Conservation (phyloP, 1,284 basidiomycete genomes). For the Apiotrichum montevideense region DNA sequence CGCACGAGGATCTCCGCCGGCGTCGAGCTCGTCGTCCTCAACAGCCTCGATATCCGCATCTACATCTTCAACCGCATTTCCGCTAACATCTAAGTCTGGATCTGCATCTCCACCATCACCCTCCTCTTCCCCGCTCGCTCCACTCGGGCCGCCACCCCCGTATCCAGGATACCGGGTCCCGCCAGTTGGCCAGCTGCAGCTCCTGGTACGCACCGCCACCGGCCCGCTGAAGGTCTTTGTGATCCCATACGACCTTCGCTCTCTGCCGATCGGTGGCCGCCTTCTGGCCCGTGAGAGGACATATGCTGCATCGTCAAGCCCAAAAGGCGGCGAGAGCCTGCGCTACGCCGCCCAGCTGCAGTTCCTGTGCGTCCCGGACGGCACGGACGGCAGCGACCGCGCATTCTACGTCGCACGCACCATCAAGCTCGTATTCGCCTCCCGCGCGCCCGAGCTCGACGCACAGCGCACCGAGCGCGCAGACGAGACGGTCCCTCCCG, state of each 20-base stretch:
- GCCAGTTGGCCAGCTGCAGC: slow-evolving; percentile 50
- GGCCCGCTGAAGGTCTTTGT: slow-evolving; percentile 51
- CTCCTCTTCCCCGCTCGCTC: too few relatives aligned
- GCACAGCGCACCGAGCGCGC: slow-evolving; percentile 30
- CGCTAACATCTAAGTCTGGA: too few relatives aligned
- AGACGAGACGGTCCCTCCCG: slow-evolving; percentile 37
- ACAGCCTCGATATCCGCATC: background rate
- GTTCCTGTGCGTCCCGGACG: slow-evolving; percentile 32
- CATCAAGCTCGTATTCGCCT: slow-evolving; percentile 40
- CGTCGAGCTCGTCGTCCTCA: background rate
- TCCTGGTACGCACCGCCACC: slow-evolving; percentile 50
- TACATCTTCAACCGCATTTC: background rate
- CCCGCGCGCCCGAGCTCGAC: slow-evolving; percentile 23
- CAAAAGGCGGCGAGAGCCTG: slow-evolving; percentile 20
- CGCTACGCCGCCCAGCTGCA: slow-evolving; percentile 49
- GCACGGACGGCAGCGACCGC: background rate
- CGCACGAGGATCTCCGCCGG: too few relatives aligned
- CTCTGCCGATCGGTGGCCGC: slow-evolving; percentile 37
- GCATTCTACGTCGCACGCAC: slow-evolving; percentile 39
- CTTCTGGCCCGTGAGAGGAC: slow-evolving; percentile 41
- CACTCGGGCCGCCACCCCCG: slow-evolving; percentile 24
- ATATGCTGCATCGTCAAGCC: slow-evolving; percentile 13
- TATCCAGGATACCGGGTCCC: slow-evolving; percentile 52
- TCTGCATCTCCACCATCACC: too few relatives aligned
- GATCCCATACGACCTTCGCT: slow-evolving; percentile 50